These are phyloP conservation scores for Scalesia atractyloides DNA, from an alignment of 129 eudicot species.

Conservation along the genomic window DNA sequence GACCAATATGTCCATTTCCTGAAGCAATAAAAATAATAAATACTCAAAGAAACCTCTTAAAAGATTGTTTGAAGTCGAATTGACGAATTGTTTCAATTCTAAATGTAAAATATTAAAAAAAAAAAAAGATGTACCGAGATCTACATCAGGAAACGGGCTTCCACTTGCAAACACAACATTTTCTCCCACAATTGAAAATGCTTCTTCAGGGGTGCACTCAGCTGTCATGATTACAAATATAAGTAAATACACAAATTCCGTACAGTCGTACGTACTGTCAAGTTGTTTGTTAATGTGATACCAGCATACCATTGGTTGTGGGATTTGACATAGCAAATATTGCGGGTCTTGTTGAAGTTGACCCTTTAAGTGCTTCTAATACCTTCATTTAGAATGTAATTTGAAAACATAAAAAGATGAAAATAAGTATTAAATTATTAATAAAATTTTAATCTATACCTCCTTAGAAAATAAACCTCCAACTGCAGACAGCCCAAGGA, in stretches of 20 bases:
- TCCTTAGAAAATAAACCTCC: constrained; percentile 92
- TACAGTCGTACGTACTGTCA: background rate
- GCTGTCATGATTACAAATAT: constrained; percentile 45
- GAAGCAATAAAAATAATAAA: constrained; percentile 13
- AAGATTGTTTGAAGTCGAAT: background rate
- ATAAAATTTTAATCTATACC: constrained; percentile 42
- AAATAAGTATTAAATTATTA: background rate
- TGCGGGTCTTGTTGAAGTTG: constrained; percentile 97
- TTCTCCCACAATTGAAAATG: constrained; percentile 86
- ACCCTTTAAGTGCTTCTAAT: constrained; percentile 84
- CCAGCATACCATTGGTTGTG: constrained; percentile 68
- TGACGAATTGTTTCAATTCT: background rate
- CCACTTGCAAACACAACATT: constrained; percentile 90
- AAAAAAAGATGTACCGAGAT: constrained; percentile 70
- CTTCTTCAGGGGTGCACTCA: constrained; percentile 96
- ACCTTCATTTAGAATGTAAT: constrained; percentile 47
- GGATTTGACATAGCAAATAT: constrained; percentile 99
- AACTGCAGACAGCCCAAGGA: constrained; percentile 89
- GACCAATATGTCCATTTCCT: constrained; percentile 89
- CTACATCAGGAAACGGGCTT: constrained; percentile 89
- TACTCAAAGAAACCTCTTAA: background rate
- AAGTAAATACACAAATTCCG: background rate
- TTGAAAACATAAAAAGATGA: background rate
- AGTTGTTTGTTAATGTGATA: constrained; percentile 15
- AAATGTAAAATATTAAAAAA: constrained; percentile 7